Evolutionary conservation across 768 basidiomycete genomes (phyloP).

Genomic region (Panaeolus papilionaceus): DNA sequence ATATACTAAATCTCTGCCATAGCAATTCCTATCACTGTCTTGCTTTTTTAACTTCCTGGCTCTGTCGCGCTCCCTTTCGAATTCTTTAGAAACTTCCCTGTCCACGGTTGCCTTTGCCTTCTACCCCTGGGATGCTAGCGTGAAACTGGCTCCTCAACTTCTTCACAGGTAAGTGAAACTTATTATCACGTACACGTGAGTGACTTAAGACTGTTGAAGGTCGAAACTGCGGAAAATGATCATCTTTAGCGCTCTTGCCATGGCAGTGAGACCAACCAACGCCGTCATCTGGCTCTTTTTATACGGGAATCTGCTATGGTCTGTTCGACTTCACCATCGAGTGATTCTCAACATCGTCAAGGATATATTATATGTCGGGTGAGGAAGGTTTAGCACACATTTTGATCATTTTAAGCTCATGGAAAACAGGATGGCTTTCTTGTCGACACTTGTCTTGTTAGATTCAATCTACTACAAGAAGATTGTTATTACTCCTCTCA

Average conservation of each 20-base stretch:
- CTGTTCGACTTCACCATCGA: slow-evolving; percentile 42
- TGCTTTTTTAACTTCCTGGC: slow-evolving; percentile 89
- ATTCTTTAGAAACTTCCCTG: slow-evolving; percentile 90
- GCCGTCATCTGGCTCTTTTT: slow-evolving; percentile 85
- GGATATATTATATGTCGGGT: slow-evolving; percentile 56
- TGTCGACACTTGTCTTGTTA: slow-evolving; percentile 36
- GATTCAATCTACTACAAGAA: slow-evolving; percentile 78
- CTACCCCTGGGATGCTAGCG: slow-evolving; percentile 74
- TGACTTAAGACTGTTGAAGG: slow-evolving; percentile 29
- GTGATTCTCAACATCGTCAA: slow-evolving; percentile 40
- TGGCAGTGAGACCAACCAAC: slow-evolving; percentile 88
- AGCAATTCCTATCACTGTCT: slow-evolving; percentile 83
- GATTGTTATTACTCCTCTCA: slow-evolving; percentile 75
- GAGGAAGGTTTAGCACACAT: slow-evolving; percentile 22
- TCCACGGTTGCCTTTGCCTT: slow-evolving; percentile 76
- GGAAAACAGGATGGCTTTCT: slow-evolving; percentile 27
- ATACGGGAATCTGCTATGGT: slow-evolving; percentile 62
- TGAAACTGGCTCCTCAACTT: slow-evolving; percentile 40
- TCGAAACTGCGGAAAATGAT: slow-evolving; percentile 45
- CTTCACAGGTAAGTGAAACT: slow-evolving; percentile 41
- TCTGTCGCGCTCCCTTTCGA: slow-evolving; percentile 88
- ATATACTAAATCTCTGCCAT: slow-evolving; percentile 10
- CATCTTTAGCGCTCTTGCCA: slow-evolving; percentile 75
- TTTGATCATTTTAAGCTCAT: background rate
- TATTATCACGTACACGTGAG: background rate